Evolutionary conservation across 192 early-diverging fungal species (phyloP).

Genomic region (Mortierella claussenii): DNA sequence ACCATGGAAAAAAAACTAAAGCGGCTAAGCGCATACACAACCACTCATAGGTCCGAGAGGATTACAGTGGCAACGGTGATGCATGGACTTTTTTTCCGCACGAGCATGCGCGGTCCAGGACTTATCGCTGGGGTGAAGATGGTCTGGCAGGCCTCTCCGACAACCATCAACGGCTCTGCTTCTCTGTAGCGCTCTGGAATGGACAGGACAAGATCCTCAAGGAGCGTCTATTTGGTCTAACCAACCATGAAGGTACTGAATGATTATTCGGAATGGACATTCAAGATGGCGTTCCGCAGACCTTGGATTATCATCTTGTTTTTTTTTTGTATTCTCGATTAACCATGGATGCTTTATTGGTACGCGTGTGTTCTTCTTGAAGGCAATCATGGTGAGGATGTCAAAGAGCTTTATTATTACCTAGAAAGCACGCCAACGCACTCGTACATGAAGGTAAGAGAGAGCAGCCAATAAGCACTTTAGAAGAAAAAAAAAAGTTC

Average conservation of each 20-base stretch:
- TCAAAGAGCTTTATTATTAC: constrained; percentile 53
- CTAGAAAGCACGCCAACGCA: constrained; percentile 47
- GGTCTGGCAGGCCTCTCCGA: constrained; percentile 43
- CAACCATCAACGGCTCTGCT: constrained; percentile 49
- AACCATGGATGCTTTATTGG: too few relatives aligned
- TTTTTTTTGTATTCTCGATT: too few relatives aligned
- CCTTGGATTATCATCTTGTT: too few relatives aligned
- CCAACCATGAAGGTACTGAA: constrained; percentile 51
- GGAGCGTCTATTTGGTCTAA: constrained; percentile 46
- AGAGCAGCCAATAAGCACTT: background rate
- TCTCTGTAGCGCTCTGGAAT: constrained; percentile 50
- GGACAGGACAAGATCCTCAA: constrained; percentile 47
- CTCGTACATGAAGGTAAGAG: constrained; percentile 51
- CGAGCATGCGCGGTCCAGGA: constrained; percentile 43
- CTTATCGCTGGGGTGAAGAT: constrained; percentile 51
- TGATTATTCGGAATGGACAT: too few relatives aligned
- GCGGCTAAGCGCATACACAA: too few relatives aligned
- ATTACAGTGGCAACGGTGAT: constrained; percentile 46
- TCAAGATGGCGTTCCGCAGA: too few relatives aligned
- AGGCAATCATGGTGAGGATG: constrained; percentile 53
- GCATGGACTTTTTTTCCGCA: constrained; percentile 47
- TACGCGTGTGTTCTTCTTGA: too few relatives aligned
- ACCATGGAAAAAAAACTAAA: too few relatives aligned
- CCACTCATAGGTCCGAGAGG: constrained; percentile 46
- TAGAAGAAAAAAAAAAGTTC: too few relatives aligned